Percentiles rank a stretch among this genome's conserved stretches.
These are phyloP conservation scores for Lichtheimia hyalospora DNA, from an alignment of 371 early-diverging fungal genomes.

Conservation along the genomic window DNA sequence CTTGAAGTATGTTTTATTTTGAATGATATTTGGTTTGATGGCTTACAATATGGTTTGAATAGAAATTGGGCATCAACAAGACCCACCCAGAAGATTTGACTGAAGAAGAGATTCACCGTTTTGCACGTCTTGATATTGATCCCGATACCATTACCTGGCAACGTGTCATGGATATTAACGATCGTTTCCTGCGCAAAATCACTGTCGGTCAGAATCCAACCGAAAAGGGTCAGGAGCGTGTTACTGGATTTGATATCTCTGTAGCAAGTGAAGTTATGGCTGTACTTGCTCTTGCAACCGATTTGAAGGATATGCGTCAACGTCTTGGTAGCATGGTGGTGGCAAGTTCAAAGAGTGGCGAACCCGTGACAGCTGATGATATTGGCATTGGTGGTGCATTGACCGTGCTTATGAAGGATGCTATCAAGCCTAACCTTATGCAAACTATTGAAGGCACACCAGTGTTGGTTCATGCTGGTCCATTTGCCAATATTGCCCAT, in stretches of 20 bases:
- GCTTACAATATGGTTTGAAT: neutral
- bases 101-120: constrained; percentile 71
- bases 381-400: constrained; percentile 94
- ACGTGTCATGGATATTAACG: constrained; percentile 93
- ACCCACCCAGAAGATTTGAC: constrained; percentile 78
- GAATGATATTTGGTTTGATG: neutral
- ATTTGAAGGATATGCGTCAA: constrained; percentile 88
- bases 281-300: constrained; percentile 88
- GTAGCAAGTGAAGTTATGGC: constrained; percentile 99
- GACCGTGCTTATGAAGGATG: constrained; percentile 96
- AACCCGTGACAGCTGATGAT: constrained; percentile 93
- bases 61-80: constrained; percentile 82
- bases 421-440: constrained; percentile 97
- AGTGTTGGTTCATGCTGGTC: constrained; percentile 97
- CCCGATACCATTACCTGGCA: constrained; percentile 93
- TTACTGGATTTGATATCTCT: constrained; percentile 95
- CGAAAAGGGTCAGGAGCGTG: constrained; percentile 83
- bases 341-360: constrained; percentile 78
- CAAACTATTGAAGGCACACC: constrained; percentile 98
- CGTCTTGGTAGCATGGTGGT: constrained; percentile 94
- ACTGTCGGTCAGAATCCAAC: constrained; percentile 86
- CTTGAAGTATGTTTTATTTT: constrained; percentile 45
- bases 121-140: constrained; percentile 93
- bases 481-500: constrained; percentile 98
- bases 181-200: constrained; percentile 90